phyloP scores from a whole-genome alignment of 148 eudicot species.

The Rhododendron williamsianum region DNA sequence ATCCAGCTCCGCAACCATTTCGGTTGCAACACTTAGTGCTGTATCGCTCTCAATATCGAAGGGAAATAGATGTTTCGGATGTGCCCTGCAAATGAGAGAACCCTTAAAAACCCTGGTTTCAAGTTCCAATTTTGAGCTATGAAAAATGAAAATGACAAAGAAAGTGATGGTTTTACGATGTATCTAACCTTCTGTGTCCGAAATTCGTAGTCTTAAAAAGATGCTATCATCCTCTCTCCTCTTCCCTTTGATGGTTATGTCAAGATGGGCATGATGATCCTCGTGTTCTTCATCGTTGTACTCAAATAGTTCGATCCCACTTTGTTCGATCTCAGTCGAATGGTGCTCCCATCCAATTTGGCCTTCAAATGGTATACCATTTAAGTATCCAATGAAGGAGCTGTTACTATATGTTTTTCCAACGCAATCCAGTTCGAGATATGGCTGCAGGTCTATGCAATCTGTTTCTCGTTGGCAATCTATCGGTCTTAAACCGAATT shows the following conservation, averaged over 20 bases:
- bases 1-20: slow-evolving; percentile 82
- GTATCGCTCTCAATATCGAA: slow-evolving; percentile 67
- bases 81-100: slow-evolving; percentile 38
- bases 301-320: slow-evolving; percentile 44
- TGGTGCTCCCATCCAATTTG: slow-evolving; percentile 39
- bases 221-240: slow-evolving; percentile 63
- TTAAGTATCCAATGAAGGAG: slow-evolving; percentile 37
- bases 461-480: slow-evolving; percentile 39
- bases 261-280: slow-evolving; percentile 42
- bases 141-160: not conserved
- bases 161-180: not conserved
- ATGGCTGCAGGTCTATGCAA: slow-evolving; percentile 33
- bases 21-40: slow-evolving; percentile 77
- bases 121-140: not conserved
- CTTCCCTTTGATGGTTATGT: slow-evolving; percentile 75
- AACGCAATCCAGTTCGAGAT: slow-evolving; percentile 20
- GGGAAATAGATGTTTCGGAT: slow-evolving; percentile 75
- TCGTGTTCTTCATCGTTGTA: slow-evolving; percentile 39
- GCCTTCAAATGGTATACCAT: slow-evolving; percentile 30
- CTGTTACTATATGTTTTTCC: slow-evolving; percentile 22
- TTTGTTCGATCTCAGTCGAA: slow-evolving; percentile 31
- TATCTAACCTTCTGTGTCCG: slow-evolving; percentile 67
- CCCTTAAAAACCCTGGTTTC: not conserved
- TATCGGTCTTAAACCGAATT: slow-evolving; percentile 27
- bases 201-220: slow-evolving; percentile 59